Percentiles rank a stretch among this genome's conserved stretches.
Evolutionary conservation across 805 yeast genomes (phyloP).

Genomic region (Debaryomyces castellii): DNA sequence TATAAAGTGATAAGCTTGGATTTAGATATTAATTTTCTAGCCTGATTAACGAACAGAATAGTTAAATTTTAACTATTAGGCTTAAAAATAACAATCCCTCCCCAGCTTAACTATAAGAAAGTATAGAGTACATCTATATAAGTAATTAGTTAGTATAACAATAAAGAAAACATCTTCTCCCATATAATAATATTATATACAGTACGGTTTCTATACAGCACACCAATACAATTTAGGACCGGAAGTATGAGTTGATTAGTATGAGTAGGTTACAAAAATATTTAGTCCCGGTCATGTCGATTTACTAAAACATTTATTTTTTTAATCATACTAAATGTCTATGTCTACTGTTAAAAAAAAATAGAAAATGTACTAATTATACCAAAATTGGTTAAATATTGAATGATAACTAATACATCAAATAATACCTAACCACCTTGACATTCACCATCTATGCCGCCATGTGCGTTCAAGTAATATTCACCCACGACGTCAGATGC

Average conservation of each 20-base stretch:
- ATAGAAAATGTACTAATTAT: too few species aligned
- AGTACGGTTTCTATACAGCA: neutral
- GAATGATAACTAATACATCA: too few species aligned
- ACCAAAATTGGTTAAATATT: too few species aligned
- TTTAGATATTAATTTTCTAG: neutral
- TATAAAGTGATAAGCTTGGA: neutral
- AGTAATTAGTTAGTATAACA: neutral
- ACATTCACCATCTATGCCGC: neutral
- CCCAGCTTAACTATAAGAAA: neutral
- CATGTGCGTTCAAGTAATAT: neutral
- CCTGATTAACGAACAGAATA: neutral
- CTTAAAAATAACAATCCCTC: neutral
- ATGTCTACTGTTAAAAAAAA: too few species aligned
- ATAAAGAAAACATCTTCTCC: neutral
- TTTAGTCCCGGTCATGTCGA: too few species aligned
- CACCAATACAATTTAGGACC: neutral
- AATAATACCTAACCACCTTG: neutral
- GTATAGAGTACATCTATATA: neutral
- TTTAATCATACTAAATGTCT: too few species aligned
- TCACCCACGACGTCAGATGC: neutral
- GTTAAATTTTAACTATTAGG: neutral
- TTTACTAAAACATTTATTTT: too few species aligned
- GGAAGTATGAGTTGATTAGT: too few species aligned
- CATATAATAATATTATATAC: neutral
- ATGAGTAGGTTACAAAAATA: too few species aligned